phyloP scores from a whole-genome alignment of 352 stramenopile species.

The Globisporangium nunn region DNA sequence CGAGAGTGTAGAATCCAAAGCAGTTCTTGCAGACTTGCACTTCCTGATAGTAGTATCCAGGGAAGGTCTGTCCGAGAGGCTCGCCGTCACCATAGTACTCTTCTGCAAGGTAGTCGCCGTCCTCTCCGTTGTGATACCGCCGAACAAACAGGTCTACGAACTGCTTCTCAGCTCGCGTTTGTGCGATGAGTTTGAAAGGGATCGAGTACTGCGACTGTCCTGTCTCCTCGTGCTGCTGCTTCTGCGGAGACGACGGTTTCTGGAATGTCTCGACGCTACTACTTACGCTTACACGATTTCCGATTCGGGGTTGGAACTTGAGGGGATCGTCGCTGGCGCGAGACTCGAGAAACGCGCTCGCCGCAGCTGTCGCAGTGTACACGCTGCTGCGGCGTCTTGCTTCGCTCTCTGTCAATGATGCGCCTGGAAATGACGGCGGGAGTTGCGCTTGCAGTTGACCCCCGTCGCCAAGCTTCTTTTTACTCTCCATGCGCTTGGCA shows the following conservation, averaged over 20 bases:
- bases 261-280: slow-evolving; percentile 14
- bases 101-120: slow-evolving; percentile 69
- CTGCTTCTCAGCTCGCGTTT: slow-evolving; percentile 71
- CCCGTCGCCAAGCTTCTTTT: slow-evolving; percentile 14
- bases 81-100: slow-evolving; percentile 73
- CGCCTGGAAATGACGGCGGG: neutral
- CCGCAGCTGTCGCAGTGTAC: slow-evolving; percentile 37
- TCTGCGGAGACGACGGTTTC: slow-evolving; percentile 8
- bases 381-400: slow-evolving; percentile 35
- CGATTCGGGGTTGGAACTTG: slow-evolving; percentile 7
- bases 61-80: slow-evolving; percentile 62
- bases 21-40: slow-evolving; percentile 73
- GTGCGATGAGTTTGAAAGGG: slow-evolving; percentile 75
- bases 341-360: slow-evolving; percentile 44
- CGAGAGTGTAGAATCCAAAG: slow-evolving; percentile 73
- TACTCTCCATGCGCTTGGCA: slow-evolving; percentile 29
- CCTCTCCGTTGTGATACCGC: slow-evolving; percentile 68
- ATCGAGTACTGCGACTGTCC: slow-evolving; percentile 37
- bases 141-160: slow-evolving; percentile 73
- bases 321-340: slow-evolving; percentile 20
- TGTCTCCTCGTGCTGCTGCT: slow-evolving; percentile 12
- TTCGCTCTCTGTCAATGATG: slow-evolving; percentile 12
- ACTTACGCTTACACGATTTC: slow-evolving; percentile 13
- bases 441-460: neutral
- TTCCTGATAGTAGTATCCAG: slow-evolving; percentile 80